Percentiles rank a stretch among this genome's conserved stretches.
These are phyloP conservation scores for Brachypodium distachyon DNA, from an alignment of 202 grass and related monocot genomes.

Conservation along the genomic window DNA sequence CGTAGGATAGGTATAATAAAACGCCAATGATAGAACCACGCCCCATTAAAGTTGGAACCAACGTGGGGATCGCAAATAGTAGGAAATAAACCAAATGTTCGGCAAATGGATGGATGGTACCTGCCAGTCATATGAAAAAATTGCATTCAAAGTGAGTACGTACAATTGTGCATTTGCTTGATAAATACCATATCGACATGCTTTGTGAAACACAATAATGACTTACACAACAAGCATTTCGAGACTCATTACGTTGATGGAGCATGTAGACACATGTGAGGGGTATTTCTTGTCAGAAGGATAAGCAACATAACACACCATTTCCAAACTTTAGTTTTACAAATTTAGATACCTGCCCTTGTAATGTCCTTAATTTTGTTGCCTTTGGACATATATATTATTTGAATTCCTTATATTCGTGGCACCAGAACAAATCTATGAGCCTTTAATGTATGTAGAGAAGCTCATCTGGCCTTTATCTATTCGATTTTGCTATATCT, in stretches of 20 bases:
- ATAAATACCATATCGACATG: no score
- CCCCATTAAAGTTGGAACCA: constrained; percentile 24
- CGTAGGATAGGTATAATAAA: constrained; percentile 33
- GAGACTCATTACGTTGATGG: background rate
- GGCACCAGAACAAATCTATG: background rate
- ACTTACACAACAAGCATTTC: background rate
- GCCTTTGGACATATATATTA: background rate
- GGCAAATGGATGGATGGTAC: constrained; percentile 64
- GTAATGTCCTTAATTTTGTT: background rate
- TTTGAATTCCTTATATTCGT: background rate
- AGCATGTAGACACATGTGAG: background rate
- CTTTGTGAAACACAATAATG: background rate
- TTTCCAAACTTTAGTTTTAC: background rate
- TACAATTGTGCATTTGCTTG: background rate
- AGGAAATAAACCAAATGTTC: constrained; percentile 54
- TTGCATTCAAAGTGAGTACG: constrained; percentile 4
- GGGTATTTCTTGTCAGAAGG: background rate
- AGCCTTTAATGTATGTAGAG: background rate
- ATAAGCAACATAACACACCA: background rate
- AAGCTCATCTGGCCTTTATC: background rate
- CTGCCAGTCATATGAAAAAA: constrained; percentile 26
- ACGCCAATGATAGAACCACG: constrained; percentile 25
- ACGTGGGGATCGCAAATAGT: constrained; percentile 39
- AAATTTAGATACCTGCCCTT: background rate
- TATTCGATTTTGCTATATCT: no score